phyloP scores from a whole-genome alignment of 2,329 filamentous ascomycete species.

The Trichoderma semiorbis region DNA sequence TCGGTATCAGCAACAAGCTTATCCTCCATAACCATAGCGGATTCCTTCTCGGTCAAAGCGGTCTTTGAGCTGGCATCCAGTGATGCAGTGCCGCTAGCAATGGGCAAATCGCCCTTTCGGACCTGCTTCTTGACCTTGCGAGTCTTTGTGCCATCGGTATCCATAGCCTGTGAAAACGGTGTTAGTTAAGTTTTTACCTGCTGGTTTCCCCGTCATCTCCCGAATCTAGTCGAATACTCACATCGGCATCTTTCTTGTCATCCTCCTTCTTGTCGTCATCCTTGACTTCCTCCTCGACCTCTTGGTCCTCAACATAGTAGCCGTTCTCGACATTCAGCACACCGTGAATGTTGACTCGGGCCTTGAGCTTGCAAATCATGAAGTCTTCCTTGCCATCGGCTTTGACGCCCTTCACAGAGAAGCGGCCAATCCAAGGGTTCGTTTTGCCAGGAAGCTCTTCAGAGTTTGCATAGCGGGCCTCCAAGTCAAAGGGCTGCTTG shows the following conservation, averaged over 20 bases:
- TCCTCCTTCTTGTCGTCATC: conserved; percentile 71
- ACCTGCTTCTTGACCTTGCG: conserved; percentile 99
- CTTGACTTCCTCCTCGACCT: conserved; percentile 89
- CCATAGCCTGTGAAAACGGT: conserved; percentile 64
- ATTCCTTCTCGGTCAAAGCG: conserved; percentile 74
- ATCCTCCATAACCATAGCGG: conserved; percentile 92
- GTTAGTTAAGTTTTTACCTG: conserved; percentile 25
- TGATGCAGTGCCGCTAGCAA: conserved; percentile 77
- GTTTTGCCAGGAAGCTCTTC: conserved; percentile 83
- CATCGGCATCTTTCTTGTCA: conserved; percentile 67
- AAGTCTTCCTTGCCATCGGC: conserved; percentile 91
- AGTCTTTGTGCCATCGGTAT: conserved; percentile 82
- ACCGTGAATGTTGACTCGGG: conserved; percentile 92
- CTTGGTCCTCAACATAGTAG: conserved; percentile 97
- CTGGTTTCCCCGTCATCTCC: not conserved
- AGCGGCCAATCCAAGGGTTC: conserved; percentile 93
- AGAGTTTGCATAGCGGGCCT: conserved; percentile 88
- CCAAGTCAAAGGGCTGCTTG: conserved; percentile 94
- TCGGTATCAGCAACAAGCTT: conserved; percentile 98
- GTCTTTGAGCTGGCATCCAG: conserved; percentile 68
- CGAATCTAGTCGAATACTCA: conserved; percentile 47
- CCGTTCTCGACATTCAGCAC: conserved; percentile 94
- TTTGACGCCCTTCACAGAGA: conserved; percentile 97
- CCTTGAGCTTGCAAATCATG: conserved; percentile 99
- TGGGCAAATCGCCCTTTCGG: conserved; percentile 90